Evolutionary conservation across 2,329 filamentous ascomycete genomes (phyloP), one percentile per base, ranked within the genome.

Genomic region (Fusarium armeniacum): DNA sequence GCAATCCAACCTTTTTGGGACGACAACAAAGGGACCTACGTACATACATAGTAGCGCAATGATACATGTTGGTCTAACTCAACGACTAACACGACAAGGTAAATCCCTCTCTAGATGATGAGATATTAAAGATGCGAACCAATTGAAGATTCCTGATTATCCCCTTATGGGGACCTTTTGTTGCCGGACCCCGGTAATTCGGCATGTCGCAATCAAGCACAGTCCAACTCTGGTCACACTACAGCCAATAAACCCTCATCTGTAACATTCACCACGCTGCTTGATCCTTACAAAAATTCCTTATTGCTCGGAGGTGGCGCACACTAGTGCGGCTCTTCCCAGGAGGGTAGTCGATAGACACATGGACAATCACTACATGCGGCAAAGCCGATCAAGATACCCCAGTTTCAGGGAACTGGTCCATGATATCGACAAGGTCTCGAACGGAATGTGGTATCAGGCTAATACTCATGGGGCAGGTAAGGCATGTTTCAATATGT

Each of bases 151-250:
- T 33, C 40, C 20, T 44, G 32, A 46, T 65, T 51, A 59, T 46
- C 35, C 13, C 18, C 30, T 41, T 46, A 32, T 12, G 38, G 57
- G 61, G 62, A 65, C 60, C 60, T 46, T 65, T 65, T 65, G 60
- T 24, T 33, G 55, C 24, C 20, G 24, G 33, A 35, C 46, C 61
- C 61, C 18, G 41, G 62, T 46, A 35, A 65, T 32, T 12, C 36
- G 45, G 24, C 45, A 66, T 66, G 62, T 49, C 62, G 62, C 62
- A 61, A 65, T 66, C 62, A 32, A 46, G 49, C 47, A 54, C 36
- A 54, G 47, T 44, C 55, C 56, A 45, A 45, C 50, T 45, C 32
- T 33, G 62, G 20, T 13, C 13, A 46, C 44, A 46, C 10, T 7
- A 8, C 5, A 5, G 3, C 62, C 60, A 65, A 65, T 65, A 3